Conservation (phyloP, 2,329 filamentous ascomycete genomes). For the Zalaria obscura region DNA sequence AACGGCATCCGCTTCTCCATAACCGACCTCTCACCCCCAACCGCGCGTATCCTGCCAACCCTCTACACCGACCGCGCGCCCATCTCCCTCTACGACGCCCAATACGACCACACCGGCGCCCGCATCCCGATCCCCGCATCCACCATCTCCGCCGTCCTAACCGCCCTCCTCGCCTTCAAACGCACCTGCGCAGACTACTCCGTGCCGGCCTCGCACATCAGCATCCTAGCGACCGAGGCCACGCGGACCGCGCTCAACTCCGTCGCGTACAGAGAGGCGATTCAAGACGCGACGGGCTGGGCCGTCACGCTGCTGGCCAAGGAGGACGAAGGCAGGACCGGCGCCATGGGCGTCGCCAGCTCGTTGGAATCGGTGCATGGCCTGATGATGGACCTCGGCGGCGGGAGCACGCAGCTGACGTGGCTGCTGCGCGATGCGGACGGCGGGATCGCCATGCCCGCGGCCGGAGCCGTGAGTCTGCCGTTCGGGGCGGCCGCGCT, state of each 20-base stretch:
- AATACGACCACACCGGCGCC: constrained; percentile 29
- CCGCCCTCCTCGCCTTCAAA: constrained; percentile 56
- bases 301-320: constrained; percentile 60
- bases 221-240: constrained; percentile 76
- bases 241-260: constrained; percentile 70
- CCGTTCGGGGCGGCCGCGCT: constrained; percentile 59
- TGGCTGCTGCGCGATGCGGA: constrained; percentile 41
- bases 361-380: constrained; percentile 57
- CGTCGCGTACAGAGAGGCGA: constrained; percentile 49
- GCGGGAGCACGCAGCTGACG: constrained; percentile 56
- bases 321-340: constrained; percentile 68
- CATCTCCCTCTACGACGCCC: constrained; percentile 78
- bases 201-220: constrained; percentile 52
- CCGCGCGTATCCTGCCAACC: constrained; percentile 58
- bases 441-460: constrained; percentile 37
- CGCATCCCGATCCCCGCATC: constrained; percentile 39
- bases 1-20: constrained; percentile 93
- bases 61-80: constrained; percentile 64
- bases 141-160: constrained; percentile 52
- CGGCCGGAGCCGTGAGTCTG: constrained; percentile 46
- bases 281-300: constrained; percentile 51
- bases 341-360: constrained; percentile 70
- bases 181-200: constrained; percentile 54
- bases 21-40: constrained; percentile 59
- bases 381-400: constrained; percentile 76